Conservation (phyloP, 352 stramenopile genomes). For the Globisporangium orthogonon region DNA sequence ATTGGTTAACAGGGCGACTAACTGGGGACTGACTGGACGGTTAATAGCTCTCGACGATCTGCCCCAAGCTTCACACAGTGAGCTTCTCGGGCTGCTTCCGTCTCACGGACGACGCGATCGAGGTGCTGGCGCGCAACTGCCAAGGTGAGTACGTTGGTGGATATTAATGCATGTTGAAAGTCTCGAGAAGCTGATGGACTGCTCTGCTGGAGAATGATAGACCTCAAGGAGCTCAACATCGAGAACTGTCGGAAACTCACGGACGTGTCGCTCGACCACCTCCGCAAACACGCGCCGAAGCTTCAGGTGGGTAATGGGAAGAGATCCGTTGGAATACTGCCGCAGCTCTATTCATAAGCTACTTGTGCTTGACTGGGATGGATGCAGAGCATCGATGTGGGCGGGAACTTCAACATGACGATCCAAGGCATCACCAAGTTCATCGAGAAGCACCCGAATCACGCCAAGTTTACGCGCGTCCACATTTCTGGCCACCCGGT, state of each 20-base stretch:
- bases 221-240: slow-evolving; percentile 85
- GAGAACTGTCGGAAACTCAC: slow-evolving; percentile 89
- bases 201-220: slow-evolving; percentile 15
- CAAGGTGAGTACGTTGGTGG: slow-evolving; percentile 29
- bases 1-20: too few species aligned
- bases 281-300: slow-evolving; percentile 75
- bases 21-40: not conserved
- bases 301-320: slow-evolving; percentile 41
- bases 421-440: slow-evolving; percentile 81
- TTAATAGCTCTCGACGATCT: slow-evolving; percentile 59
- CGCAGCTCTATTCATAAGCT: too few species aligned
- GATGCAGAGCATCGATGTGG: slow-evolving; percentile 74
- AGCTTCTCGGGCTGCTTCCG: slow-evolving; percentile 87
- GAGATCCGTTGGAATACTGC: too few species aligned
- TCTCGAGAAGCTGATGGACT: not conserved
- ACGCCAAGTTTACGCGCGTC: slow-evolving; percentile 84
- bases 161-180: not conserved
- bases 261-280: slow-evolving; percentile 63
- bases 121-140: slow-evolving; percentile 74
- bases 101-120: slow-evolving; percentile 82
- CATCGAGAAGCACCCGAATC: slow-evolving; percentile 87
- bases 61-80: slow-evolving; percentile 78
- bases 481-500: slow-evolving; percentile 79
- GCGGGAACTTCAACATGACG: slow-evolving; percentile 89
- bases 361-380: not conserved